Conservation (phyloP, 2,329 filamentous ascomycete species). For the Tolypocladium amazonense region DNA sequence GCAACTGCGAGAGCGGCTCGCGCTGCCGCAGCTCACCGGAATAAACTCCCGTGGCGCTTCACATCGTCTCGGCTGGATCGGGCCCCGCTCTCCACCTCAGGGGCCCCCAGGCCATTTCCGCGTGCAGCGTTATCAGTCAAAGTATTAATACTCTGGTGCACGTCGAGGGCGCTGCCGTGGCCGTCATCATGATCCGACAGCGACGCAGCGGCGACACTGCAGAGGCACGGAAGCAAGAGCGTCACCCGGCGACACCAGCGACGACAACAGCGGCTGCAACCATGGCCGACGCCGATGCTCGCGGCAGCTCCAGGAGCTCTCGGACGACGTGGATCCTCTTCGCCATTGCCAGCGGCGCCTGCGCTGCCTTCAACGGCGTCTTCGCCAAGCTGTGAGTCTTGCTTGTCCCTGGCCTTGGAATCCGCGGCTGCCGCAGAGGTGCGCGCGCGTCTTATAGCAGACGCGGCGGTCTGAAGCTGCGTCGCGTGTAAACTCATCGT, state of each 20-base stretch:
- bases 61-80: neutral
- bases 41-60: neutral
- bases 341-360: conserved; percentile 63
- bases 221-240: neutral
- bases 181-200: conserved; percentile 16
- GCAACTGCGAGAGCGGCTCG: neutral
- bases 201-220: conserved; percentile 7
- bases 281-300: conserved; percentile 4
- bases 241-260: neutral
- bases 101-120: neutral
- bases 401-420: neutral
- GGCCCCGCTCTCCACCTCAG: neutral
- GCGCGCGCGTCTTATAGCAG: neutral
- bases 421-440: no score
- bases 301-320: conserved; percentile 17
- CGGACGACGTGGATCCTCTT: conserved; percentile 51
- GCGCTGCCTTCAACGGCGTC: conserved; percentile 71
- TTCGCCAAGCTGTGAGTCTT: conserved; percentile 67
- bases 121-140: neutral
- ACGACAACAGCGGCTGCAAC: neutral
- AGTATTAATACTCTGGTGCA: neutral
- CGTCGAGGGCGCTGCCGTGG: neutral
- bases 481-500: neutral
- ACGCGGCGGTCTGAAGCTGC: neutral
- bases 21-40: neutral